A percentile compares a stretch with the other conserved stretches of the same genome.
These are phyloP conservation scores for Macaranga tanarius DNA, from an alignment of 441 rosid species.

Conservation along the genomic window DNA sequence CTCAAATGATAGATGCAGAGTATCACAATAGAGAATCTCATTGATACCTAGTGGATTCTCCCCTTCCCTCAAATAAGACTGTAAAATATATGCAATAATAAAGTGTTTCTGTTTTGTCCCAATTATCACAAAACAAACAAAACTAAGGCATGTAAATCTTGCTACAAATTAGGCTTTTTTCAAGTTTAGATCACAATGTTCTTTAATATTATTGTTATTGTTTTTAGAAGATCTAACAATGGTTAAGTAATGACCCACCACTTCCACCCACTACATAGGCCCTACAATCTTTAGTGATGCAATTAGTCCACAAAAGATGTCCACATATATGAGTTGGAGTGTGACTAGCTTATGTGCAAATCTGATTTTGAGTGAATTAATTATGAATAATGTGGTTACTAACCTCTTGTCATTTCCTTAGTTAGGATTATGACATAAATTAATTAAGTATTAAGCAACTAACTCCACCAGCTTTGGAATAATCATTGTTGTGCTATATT, in stretches of 20 bases:
- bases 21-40: slow-evolving; percentile 22
- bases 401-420: slow-evolving; percentile 18
- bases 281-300: slow-evolving; percentile 12
- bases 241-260: slow-evolving; percentile 30
- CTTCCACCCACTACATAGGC: slow-evolving; percentile 22
- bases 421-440: slow-evolving; percentile 29
- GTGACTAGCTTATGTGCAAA: slow-evolving; percentile 6
- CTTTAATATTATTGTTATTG: background rate
- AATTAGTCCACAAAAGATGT: slow-evolving; percentile 24
- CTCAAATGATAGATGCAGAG: background rate
- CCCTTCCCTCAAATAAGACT: background rate
- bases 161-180: slow-evolving; percentile 26
- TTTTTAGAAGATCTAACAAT: slow-evolving; percentile 22
- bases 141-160: slow-evolving; percentile 11
- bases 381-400: slow-evolving; percentile 7
- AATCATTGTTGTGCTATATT: slow-evolving; percentile 14
- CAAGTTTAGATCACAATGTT: background rate
- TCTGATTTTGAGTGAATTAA: background rate
- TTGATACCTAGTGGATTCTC: slow-evolving; percentile 21
- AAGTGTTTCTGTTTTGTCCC: slow-evolving; percentile 12
- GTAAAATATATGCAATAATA: slow-evolving; percentile 1
- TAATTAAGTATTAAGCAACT: slow-evolving; percentile 30
- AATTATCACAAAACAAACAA: slow-evolving; percentile 25
- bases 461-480: slow-evolving; percentile 46
- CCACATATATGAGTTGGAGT: slow-evolving; percentile 30